phyloP scores from a whole-genome alignment of 495 filamentous ascomycete genomes.

The Penicillium tannophilum region DNA sequence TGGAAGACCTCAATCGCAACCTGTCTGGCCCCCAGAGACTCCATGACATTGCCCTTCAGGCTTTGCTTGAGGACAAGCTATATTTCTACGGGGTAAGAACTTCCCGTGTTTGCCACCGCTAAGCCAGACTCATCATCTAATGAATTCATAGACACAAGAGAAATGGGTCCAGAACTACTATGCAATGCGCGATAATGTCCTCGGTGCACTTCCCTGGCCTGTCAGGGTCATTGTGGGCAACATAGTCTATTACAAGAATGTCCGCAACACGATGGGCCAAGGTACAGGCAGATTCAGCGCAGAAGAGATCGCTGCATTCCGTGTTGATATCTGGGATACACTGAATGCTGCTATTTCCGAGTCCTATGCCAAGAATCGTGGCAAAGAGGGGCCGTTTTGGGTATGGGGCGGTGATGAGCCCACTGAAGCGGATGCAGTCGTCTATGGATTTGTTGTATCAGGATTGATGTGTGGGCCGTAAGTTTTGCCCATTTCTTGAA shows the following conservation, averaged over 20 bases:
- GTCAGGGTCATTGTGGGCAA: conserved; percentile 56
- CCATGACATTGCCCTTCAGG: conserved; percentile 52
- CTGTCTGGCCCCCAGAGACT: conserved; percentile 41
- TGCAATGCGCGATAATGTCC: conserved; percentile 55
- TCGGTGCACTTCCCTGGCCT: conserved; percentile 52
- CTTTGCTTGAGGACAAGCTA: conserved; percentile 62
- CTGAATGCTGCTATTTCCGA: conserved; percentile 43
- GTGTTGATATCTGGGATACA: conserved; percentile 54
- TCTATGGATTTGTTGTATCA: conserved; percentile 60
- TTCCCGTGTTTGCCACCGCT: background rate
- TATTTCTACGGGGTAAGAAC: conserved; percentile 52
- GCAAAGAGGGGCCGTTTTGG: conserved; percentile 53
- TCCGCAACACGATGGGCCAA: conserved; percentile 52
- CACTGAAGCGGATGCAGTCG: conserved; percentile 56
- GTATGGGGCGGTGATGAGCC: conserved; percentile 54
- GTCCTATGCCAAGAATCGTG: conserved; percentile 15
- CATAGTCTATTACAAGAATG: conserved; percentile 47
- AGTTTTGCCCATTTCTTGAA: conserved; percentile 28
- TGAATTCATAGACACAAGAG: conserved; percentile 23
- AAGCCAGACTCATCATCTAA: background rate
- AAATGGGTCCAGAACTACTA: conserved; percentile 65
- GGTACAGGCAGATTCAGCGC: conserved; percentile 52
- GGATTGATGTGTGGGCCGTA: conserved; percentile 55
- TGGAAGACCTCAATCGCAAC: conserved; percentile 50
- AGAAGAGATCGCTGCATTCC: conserved; percentile 50